phyloP scores from a whole-genome alignment of 331 rosid species.

The Pyrus hybrid region DNA sequence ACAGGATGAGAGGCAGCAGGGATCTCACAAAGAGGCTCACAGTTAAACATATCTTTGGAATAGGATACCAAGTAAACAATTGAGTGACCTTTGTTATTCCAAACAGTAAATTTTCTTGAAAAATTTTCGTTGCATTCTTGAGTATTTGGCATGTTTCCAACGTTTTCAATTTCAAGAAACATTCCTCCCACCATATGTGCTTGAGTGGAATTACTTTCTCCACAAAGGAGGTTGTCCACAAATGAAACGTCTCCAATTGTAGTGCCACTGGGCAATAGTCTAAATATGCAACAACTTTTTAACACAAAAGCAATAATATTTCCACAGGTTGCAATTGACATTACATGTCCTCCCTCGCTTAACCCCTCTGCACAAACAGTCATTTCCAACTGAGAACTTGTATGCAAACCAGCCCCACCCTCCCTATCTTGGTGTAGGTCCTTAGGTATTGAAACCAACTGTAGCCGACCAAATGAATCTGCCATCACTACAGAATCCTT shows the following conservation, averaged over 20 bases:
- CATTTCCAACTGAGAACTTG: slow-evolving; percentile 35
- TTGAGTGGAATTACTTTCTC: slow-evolving; percentile 28
- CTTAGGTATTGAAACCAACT: slow-evolving; percentile 40
- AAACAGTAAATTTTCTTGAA: slow-evolving; percentile 38
- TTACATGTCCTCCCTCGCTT: slow-evolving; percentile 35
- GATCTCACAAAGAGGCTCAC: slow-evolving; percentile 55
- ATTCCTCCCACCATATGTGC: slow-evolving; percentile 47
- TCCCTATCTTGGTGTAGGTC: slow-evolving; percentile 38
- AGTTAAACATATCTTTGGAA: slow-evolving; percentile 44
- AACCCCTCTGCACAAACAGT: slow-evolving; percentile 42
- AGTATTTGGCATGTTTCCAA: slow-evolving; percentile 13
- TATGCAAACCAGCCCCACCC: slow-evolving; percentile 26
- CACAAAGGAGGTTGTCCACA: slow-evolving; percentile 20
- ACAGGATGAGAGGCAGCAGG: slow-evolving; percentile 42
- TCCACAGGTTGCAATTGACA: slow-evolving; percentile 40
- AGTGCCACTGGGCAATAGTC: slow-evolving; percentile 37
- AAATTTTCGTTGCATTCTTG: slow-evolving; percentile 20
- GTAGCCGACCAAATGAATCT: slow-evolving; percentile 68
- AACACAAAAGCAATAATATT: slow-evolving; percentile 47
- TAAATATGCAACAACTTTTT: slow-evolving; percentile 52
- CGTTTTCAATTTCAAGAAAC: slow-evolving; percentile 47
- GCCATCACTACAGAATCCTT: slow-evolving; percentile 53
- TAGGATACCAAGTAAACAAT: slow-evolving; percentile 42
- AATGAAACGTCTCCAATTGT: slow-evolving; percentile 61
- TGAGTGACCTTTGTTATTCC: slow-evolving; percentile 70